Base-by-base conservation (phyloP, 805 yeast genomes). In the Wickerhamiella cacticola region DNA sequence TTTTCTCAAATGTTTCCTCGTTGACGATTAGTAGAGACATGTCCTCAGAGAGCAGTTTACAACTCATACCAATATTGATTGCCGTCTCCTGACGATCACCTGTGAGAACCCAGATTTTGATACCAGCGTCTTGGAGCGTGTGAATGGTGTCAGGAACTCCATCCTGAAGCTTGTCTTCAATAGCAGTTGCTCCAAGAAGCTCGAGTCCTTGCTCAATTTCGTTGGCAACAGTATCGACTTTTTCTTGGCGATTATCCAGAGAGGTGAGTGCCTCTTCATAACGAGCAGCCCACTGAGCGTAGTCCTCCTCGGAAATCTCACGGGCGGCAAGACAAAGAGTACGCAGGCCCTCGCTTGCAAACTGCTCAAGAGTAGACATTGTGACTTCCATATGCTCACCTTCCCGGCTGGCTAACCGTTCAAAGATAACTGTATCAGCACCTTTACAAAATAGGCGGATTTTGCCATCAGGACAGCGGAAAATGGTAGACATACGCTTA, bases 81-180 rank as follows among this genome's bases (percentile, higher is more conserved):
- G 99, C 99, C 12, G 99, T 92, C 63, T 92, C 99, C 63, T 94
- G 99, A 63, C 96, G 76, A 62, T 92, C 99, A 57, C 99, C 99
- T 2, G 99, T 92, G 45, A 92, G 70, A 21, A 92, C 96, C 99
- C 99, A 92, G 15, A 92, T 77, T 63, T 87, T 89, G 54, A 94
- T 88, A 13, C 97, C 97, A 0, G 99, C 99, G 49, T 82, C 86
- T 62, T 94, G 98, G 48, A 92, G 72, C 5, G 94, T 83, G 55
- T 85, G 92, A 52, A 92, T 94, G 1, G 98, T 87, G 55, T 92
- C 98, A 1, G 99, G 97, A 18, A 92, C 99, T 35, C 96, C 98
- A 50, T 89, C 97, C 67, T 92, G 99, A 42, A 92, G 69, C 61
- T 92, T 89, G 63, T 92, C 99, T 63, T 92, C 99, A 61, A 92